These are phyloP conservation scores for Viola pubescens DNA, from an alignment of 441 rosid genomes.

Conservation along the genomic window DNA sequence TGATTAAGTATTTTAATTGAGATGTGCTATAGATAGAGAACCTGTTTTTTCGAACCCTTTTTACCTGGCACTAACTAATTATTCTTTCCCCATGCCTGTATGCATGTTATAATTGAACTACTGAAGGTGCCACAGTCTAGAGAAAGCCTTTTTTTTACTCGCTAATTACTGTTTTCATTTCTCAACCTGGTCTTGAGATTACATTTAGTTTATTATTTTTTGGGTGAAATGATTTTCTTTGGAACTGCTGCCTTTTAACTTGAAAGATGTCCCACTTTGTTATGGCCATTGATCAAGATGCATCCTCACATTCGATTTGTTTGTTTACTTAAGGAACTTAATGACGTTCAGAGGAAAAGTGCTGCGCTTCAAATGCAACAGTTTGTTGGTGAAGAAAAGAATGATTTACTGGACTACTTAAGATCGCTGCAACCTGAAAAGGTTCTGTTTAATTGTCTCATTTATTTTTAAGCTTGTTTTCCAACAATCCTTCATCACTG, in stretches of 20 bases:
- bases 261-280: too few relatives aligned
- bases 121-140: too few relatives aligned
- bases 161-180: background rate
- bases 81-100: too few relatives aligned
- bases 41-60: too few relatives aligned
- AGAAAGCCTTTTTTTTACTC: background rate
- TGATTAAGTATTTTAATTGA: background rate
- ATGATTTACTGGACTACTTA: slow-evolving; percentile 85
- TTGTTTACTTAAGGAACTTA: slow-evolving; percentile 52
- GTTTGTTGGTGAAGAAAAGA: slow-evolving; percentile 96
- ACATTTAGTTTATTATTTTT: background rate
- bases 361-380: slow-evolving; percentile 97
- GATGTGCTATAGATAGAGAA: too few relatives aligned
- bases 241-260: too few relatives aligned
- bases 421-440: slow-evolving; percentile 90
- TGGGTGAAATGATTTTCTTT: too few relatives aligned
- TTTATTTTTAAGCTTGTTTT: background rate
- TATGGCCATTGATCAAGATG: background rate
- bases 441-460: slow-evolving; percentile 30
- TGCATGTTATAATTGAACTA: too few relatives aligned
- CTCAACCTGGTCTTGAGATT: background rate
- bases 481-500: background rate
- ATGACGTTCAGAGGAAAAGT: slow-evolving; percentile 71
- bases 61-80: too few relatives aligned
- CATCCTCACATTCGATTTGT: slow-evolving; percentile 16